phyloP scores from a whole-genome alignment of 176 grass and related monocot genomes.

The Themeda triandra region DNA sequence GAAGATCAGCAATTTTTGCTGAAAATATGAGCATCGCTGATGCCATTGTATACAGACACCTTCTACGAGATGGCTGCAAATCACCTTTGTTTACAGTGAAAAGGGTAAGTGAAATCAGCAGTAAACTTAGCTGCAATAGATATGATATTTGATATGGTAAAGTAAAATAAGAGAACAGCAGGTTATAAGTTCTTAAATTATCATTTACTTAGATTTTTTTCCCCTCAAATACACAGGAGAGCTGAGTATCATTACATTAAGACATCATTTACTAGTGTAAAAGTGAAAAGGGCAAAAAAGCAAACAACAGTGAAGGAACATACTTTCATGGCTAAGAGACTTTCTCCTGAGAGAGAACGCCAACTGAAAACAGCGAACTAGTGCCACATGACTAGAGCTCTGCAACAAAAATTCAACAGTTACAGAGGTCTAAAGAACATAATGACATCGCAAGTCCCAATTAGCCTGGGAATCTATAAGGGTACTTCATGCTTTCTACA shows the following conservation, averaged over 20 bases:
- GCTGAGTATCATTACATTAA: not conserved
- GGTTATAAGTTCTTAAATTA: not conserved
- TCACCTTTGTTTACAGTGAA: constrained; percentile 58
- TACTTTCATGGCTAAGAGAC: constrained; percentile 70
- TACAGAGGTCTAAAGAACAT: constrained; percentile 1
- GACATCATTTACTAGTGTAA: not conserved
- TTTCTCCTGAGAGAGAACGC: constrained; percentile 80
- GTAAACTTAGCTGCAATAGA: constrained; percentile 1
- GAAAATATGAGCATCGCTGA: constrained; percentile 88
- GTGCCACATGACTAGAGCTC: constrained; percentile 71
- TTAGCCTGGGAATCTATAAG: constrained; percentile 13
- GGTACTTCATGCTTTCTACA: not conserved
- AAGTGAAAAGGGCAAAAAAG: not conserved
- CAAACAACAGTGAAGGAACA: constrained; percentile 35
- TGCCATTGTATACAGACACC: constrained; percentile 84
- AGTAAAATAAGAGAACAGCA: not conserved
- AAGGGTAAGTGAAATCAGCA: constrained; percentile 33
- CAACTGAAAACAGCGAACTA: constrained; percentile 89
- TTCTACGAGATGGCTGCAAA: constrained; percentile 78
- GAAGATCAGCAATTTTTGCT: constrained; percentile 56
- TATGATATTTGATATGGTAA: constrained; percentile 8
- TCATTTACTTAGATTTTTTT: not conserved
- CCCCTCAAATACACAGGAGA: not conserved
- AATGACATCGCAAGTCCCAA: not conserved
- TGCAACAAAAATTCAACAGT: constrained; percentile 46